Percentiles rank a stretch among this genome's conserved stretches.
phyloP scores from a whole-genome alignment of 176 grass and related monocot genomes.

The Canna indica region DNA sequence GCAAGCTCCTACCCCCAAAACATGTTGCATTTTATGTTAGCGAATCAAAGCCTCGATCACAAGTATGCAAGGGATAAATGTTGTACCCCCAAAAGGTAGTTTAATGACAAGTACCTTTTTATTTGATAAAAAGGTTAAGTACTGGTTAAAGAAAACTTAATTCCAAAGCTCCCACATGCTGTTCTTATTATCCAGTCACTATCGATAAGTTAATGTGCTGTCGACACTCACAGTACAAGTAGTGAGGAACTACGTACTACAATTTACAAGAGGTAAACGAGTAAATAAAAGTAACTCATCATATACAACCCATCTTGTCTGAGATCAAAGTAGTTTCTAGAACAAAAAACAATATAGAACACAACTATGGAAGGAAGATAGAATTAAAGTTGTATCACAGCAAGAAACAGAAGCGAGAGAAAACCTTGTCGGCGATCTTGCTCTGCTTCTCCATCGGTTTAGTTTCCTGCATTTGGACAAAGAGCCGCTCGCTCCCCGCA shows the following conservation, averaged over 20 bases:
- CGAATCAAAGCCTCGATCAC: too few species aligned
- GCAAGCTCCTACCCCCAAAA: neutral
- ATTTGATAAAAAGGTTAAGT: too few species aligned
- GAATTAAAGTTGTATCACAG: neutral
- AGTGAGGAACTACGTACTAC: too few species aligned
- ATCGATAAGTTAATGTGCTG: neutral
- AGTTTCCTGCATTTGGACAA: conserved; percentile 81
- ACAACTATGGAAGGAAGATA: neutral
- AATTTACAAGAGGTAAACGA: neutral
- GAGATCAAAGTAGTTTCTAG: neutral
- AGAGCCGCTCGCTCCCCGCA: conserved; percentile 74
- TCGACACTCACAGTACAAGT: neutral
- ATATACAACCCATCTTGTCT: neutral
- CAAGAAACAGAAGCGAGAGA: neutral
- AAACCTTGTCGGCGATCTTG: conserved; percentile 75
- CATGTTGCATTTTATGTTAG: too few species aligned
- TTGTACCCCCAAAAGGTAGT: too few species aligned
- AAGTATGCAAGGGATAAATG: neutral
- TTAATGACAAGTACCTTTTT: too few species aligned
- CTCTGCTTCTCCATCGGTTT: conserved; percentile 81
- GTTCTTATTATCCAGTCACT: neutral
- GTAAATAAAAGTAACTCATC: neutral
- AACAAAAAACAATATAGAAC: neutral
- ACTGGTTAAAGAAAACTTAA: too few species aligned
- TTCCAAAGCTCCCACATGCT: neutral